Evolutionary conservation across 225 moss, liverwort and hornwort species (phyloP), one percentile per base, ranked within the genome.

Genomic region (Neckera pumila): DNA sequence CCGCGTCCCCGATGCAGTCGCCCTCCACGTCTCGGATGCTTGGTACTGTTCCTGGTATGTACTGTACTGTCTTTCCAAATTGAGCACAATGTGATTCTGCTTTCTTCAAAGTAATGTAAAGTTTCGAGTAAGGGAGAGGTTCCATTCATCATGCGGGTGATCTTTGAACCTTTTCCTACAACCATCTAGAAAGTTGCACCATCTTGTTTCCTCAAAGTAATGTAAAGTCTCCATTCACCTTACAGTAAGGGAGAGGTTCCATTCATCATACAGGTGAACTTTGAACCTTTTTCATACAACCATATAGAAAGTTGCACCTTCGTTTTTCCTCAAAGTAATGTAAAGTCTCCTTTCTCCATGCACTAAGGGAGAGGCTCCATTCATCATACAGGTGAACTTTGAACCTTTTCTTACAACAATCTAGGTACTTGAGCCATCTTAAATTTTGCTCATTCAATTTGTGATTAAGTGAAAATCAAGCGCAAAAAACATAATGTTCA

Each of bases 1-100:
- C 89, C 34, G 89, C 92, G 31, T 89, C 93, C 12, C 89, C 90
- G 43, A 92, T 88, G 70, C 89, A 87, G 30, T 84, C 92, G 31
- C 60, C 80, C 30, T 87, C 90, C 18, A 58, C 75, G 40, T 89
- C 85, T 61, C 83, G 79, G 80, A 70, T 84, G 79, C 80, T 87
- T 36, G 85, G 87, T 16, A 81, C 81, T 27, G 57, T 51, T 76
- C 82, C 90, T 82, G 81, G 92, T 89, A 82, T 89, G 65, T 20
- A 45, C 40, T 89, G 65, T 20, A 45, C 40, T 33, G 13, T 17
- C 84, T 83, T 61, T 22, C 38, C 40, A 12, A 86, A 40, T 64
- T 63, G 63, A 20, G 40, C 64, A 40, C 30, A 86, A 23, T 76
- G 8, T 38, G 64, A 11, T 53, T 15, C 38, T 76, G 15, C 59